A percentile compares a stretch with the other conserved stretches of the same genome.
Conservation (phyloP, 352 stramenopile species). For the Phytophthora citrophthora region DNA sequence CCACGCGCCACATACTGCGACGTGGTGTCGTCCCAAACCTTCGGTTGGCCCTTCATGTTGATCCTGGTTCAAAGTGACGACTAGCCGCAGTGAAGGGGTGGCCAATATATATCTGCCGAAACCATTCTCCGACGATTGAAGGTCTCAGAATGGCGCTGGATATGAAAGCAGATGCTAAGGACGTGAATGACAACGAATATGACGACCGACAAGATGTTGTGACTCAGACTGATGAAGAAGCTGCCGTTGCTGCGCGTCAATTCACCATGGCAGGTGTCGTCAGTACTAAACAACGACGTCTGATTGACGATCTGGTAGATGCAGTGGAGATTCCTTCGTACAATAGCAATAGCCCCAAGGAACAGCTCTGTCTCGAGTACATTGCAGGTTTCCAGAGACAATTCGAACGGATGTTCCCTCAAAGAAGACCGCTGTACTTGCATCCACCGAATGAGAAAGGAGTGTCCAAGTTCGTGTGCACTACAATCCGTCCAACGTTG, state of each 20-base stretch:
- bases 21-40: constrained; percentile 36
- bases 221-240: constrained; percentile 61
- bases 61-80: constrained; percentile 21
- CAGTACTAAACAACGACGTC: constrained; percentile 80
- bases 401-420: constrained; percentile 90
- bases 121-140: background rate
- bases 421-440: constrained; percentile 83
- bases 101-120: background rate
- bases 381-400: constrained; percentile 91
- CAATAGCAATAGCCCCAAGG: constrained; percentile 82
- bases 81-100: constrained; percentile 16
- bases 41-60: constrained; percentile 35
- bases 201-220: constrained; percentile 60
- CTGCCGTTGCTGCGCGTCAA: constrained; percentile 60
- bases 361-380: constrained; percentile 95
- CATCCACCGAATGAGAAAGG: constrained; percentile 92
- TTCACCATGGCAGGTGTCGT: constrained; percentile 81
- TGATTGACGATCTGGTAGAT: constrained; percentile 63
- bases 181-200: constrained; percentile 38
- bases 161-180: constrained; percentile 63
- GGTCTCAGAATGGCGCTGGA: constrained; percentile 42
- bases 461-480: constrained; percentile 95
- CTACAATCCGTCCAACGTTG: constrained; percentile 92
- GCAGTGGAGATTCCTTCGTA: constrained; percentile 42
- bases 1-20: constrained; percentile 31